These are phyloP conservation scores for Venturiaceae sp. DNA, from an alignment of 2,329 filamentous ascomycete species.

Conservation along the genomic window DNA sequence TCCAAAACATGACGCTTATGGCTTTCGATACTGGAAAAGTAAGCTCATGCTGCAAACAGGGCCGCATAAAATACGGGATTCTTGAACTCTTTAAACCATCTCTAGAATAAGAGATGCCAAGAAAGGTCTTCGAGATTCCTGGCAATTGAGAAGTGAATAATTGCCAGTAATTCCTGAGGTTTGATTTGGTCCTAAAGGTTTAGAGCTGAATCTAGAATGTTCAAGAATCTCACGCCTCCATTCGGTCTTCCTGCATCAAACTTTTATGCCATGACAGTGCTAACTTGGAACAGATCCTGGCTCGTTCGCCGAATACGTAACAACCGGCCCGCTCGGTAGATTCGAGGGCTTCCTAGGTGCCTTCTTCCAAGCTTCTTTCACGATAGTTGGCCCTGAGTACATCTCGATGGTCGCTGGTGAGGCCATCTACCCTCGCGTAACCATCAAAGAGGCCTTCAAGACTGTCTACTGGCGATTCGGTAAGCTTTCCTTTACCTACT, in stretches of 20 bases:
- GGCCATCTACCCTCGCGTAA: conserved; percentile 68
- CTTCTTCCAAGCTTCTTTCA: conserved; percentile 30
- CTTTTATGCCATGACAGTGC: conserved; percentile 10
- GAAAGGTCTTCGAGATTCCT: conserved; percentile 31
- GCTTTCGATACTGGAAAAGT: conserved; percentile 34
- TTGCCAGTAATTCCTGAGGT: conserved; percentile 69
- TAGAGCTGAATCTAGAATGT: no score
- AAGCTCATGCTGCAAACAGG: conserved; percentile 8
- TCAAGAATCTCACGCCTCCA: neutral
- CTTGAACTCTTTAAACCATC: conserved; percentile 33
- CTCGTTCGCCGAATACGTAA: conserved; percentile 20
- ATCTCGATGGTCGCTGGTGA: conserved; percentile 44
- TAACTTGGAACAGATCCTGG: conserved; percentile 14
- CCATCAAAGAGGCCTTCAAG: conserved; percentile 69
- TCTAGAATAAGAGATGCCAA: conserved; percentile 20
- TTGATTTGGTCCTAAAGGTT: conserved; percentile 49
- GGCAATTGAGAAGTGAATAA: conserved; percentile 53
- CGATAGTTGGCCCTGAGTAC: conserved; percentile 38
- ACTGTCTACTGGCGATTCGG: conserved; percentile 75
- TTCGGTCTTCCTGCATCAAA: neutral
- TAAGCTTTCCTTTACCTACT: conserved; percentile 31
- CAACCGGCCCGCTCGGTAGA: conserved; percentile 17
- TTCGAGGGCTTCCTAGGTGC: conserved; percentile 25
- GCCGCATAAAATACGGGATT: no score
- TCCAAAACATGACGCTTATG: conserved; percentile 27